A percentile compares a stretch with the other conserved stretches of the same genome.
Evolutionary conservation across 2,329 filamentous ascomycete species (phyloP).

Genomic region (Aschersonia sp.): DNA sequence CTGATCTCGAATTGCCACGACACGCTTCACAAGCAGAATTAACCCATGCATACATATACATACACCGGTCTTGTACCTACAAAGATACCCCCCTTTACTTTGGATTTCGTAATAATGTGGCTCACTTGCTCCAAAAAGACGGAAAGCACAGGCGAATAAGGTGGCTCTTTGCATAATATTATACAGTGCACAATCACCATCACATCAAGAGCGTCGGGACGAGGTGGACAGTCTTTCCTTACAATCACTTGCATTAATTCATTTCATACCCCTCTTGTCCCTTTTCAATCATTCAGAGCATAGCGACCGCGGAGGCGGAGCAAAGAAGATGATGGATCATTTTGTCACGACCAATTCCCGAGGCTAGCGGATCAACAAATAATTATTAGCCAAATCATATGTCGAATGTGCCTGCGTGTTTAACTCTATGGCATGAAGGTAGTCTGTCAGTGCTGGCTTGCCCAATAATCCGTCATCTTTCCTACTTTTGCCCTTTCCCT

Average conservation of each 20-base stretch:
- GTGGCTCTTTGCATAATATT: no score
- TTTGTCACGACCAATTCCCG: neutral
- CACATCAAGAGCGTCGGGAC: no score
- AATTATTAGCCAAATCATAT: neutral
- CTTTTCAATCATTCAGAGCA: slow-evolving; percentile 1
- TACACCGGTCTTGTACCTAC: neutral
- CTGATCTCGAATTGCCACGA: no score
- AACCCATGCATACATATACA: neutral
- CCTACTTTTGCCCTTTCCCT: no score
- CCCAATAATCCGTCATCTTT: no score
- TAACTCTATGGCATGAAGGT: neutral
- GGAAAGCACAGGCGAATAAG: neutral
- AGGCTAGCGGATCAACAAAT: neutral
- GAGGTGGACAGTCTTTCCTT: no score
- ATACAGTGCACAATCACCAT: no score
- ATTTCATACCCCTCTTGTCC: no score
- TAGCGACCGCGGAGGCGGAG: slow-evolving; percentile 6
- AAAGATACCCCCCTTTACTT: slow-evolving; percentile 1
- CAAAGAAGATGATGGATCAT: neutral
- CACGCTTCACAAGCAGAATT: no score
- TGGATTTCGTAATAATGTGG: slow-evolving; percentile 4
- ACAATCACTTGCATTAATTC: no score
- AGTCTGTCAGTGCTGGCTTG: neutral
- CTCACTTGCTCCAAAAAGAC: neutral
- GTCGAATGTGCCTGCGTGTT: neutral